Base-by-base conservation (phyloP, 1,139 yeast genomes). In the Komagataea norvegica region DNA sequence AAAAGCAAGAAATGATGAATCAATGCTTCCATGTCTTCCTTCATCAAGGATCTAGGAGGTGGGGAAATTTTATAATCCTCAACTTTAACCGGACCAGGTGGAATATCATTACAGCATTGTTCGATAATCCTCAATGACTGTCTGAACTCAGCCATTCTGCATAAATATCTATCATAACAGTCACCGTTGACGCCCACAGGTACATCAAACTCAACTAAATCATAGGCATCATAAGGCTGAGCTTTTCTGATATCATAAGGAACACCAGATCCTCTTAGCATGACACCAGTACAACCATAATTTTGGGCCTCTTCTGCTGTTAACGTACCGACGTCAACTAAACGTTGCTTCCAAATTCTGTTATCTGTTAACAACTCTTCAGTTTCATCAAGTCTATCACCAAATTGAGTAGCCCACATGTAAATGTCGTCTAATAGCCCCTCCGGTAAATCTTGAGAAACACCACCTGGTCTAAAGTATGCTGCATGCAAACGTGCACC, bases 351-450 rank as follows among this genome's bases (percentile, higher is more conserved):
- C 95, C 95, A 86, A 64, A 86, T 86, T 68, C 95, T 82, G 67
- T 86, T 86, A 60, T 85, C 95, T 37, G 95, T 84, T 49, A 83
- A 74, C 66, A 86, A 74, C 65, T 86, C 95, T 68, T 86, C 95
- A 46, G 83, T 79, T 65, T 86, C 95, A 63, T 86, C 95, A 53
- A 86, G 65, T 69, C 95, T 79, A 67, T 86, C 95, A 60, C 95
- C 95, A 53, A 86, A 86, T 68, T 86, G 95, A 26, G 95, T 86
- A 41, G 95, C 95, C 95, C 95, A 86, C 91, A 85, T 85, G 66
- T 83, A 86, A 54, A 86, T 86, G 59, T 86, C 95, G 62, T 86
- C 95, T 54, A 86, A 72, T 57, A 86, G 64, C 36, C 95, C 95
- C 25, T 77, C 80, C 21, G 95, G 95, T 51, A 86, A 65, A 63